Evolutionary conservation across 805 yeast genomes (phyloP).

Genomic region (Lipomyces sp.): DNA sequence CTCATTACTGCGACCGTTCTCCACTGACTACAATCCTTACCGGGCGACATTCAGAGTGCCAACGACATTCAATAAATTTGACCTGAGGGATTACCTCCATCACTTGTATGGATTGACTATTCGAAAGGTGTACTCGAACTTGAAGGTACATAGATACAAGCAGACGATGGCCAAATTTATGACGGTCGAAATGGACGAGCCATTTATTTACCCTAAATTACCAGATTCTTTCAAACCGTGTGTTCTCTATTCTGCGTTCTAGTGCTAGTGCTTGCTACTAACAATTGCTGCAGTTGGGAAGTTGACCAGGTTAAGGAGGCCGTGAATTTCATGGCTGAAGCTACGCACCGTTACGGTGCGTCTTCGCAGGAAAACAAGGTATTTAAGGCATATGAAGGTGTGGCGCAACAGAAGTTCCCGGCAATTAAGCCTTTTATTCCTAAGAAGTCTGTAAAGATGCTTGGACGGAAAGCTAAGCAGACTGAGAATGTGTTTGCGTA

Average conservation of each 20-base stretch:
- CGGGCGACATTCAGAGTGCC: slow-evolving; percentile 97
- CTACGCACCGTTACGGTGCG: slow-evolving; percentile 40
- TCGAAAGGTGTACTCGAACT: slow-evolving; percentile 63
- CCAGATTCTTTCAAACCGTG: slow-evolving; percentile 47
- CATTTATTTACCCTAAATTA: slow-evolving; percentile 88
- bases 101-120: slow-evolving; percentile 90
- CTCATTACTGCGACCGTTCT: slow-evolving; percentile 74
- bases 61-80: slow-evolving; percentile 88
- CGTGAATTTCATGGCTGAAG: slow-evolving; percentile 33
- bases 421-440: slow-evolving; percentile 72
- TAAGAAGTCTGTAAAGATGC: slow-evolving; percentile 42
- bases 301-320: slow-evolving; percentile 24
- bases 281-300: slow-evolving; percentile 24
- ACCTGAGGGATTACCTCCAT: slow-evolving; percentile 90
- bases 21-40: slow-evolving; percentile 59
- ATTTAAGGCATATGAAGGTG: slow-evolving; percentile 52
- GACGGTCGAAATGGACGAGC: slow-evolving; percentile 95
- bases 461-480: slow-evolving; percentile 10
- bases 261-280: neutral
- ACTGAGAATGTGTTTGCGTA: neutral
- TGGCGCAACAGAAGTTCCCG: slow-evolving; percentile 61
- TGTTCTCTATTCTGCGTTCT: slow-evolving; percentile 40
- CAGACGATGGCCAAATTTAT: slow-evolving; percentile 83
- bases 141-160: slow-evolving; percentile 60
- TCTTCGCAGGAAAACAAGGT: slow-evolving; percentile 27